A percentile compares a stretch with the other conserved stretches of the same genome.
phyloP scores from a whole-genome alignment of 177 flowering plant genomes.

The Vitis hybrid region DNA sequence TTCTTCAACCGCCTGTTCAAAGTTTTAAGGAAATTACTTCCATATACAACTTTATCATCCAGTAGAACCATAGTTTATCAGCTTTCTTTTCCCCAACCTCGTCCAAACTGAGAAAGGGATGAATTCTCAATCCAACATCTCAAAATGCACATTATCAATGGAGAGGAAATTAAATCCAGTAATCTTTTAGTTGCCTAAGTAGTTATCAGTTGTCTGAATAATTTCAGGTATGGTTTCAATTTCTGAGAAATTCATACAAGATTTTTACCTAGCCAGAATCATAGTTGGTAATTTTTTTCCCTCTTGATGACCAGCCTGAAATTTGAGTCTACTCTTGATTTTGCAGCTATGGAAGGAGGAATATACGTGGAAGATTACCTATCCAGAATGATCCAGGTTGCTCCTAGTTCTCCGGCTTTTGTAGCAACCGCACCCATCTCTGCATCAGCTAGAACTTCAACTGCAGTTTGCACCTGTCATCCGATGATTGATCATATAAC shows the following conservation, averaged over 20 bases:
- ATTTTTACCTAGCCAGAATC: background rate
- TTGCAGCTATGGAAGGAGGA: background rate
- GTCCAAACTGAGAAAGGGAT: no score
- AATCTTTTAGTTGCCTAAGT: background rate
- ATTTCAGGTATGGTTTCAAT: background rate
- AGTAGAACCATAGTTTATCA: no score
- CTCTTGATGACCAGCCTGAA: background rate
- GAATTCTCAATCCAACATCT: no score
- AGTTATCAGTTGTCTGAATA: background rate
- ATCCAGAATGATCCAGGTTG: constrained; percentile 44
- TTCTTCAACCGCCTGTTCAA: constrained; percentile 30
- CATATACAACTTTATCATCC: background rate
- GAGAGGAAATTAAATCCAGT: background rate
- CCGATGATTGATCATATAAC: background rate
- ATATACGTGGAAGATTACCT: constrained; percentile 17
- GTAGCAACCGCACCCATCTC: constrained; percentile 27
- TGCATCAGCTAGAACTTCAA: constrained; percentile 24
- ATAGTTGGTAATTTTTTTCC: no score
- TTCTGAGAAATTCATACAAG: background rate
- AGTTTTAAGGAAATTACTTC: background rate
- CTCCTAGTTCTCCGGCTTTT: constrained; percentile 32
- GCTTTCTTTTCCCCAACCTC: no score
- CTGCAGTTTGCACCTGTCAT: constrained; percentile 34
- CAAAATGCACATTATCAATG: background rate
- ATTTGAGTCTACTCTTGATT: background rate